A percentile compares a stretch with the other conserved stretches of the same genome.
These are phyloP conservation scores for Pulveroboletus sp. DNA, from an alignment of 768 basidiomycete genomes.

Conservation along the genomic window DNA sequence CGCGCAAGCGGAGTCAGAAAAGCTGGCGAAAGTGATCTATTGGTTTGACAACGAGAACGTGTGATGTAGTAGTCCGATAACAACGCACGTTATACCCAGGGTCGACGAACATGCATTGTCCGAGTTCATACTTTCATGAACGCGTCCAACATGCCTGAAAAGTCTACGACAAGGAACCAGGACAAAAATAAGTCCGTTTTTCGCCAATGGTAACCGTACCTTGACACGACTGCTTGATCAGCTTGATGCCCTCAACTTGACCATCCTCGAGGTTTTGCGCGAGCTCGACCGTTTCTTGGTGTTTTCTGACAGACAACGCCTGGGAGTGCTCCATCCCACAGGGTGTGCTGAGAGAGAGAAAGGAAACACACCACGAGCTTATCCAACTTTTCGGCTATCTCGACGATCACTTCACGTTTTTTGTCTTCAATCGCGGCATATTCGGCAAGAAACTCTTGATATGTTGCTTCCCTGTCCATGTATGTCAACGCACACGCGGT, in stretches of 20 bases:
- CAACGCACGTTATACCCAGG: neutral
- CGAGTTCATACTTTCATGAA: conserved; percentile 19
- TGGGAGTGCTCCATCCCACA: neutral
- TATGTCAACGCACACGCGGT: neutral
- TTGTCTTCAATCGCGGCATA: conserved; percentile 26
- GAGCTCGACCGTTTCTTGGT: conserved; percentile 23
- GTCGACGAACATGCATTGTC: neutral
- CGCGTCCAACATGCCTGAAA: conserved; percentile 14
- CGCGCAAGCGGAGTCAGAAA: neutral
- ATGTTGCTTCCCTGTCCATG: conserved; percentile 20
- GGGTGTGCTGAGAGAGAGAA: neutral
- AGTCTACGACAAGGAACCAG: conserved; percentile 7
- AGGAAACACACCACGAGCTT: conserved; percentile 23
- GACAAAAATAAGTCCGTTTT: neutral
- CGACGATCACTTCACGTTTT: conserved; percentile 25
- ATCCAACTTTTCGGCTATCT: conserved; percentile 23
- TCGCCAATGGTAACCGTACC: conserved; percentile 10
- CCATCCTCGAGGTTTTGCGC: conserved; percentile 22
- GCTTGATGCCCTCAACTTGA: conserved; percentile 22
- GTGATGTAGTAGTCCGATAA: neutral
- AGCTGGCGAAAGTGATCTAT: neutral
- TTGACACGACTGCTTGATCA: conserved; percentile 17
- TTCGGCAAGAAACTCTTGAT: conserved; percentile 25
- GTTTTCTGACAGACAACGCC: conserved; percentile 27
- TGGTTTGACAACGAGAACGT: neutral